Evolutionary conservation across 139 green algal species (phyloP), one percentile per base, ranked within the genome.

Genomic region (Chara braunii): DNA sequence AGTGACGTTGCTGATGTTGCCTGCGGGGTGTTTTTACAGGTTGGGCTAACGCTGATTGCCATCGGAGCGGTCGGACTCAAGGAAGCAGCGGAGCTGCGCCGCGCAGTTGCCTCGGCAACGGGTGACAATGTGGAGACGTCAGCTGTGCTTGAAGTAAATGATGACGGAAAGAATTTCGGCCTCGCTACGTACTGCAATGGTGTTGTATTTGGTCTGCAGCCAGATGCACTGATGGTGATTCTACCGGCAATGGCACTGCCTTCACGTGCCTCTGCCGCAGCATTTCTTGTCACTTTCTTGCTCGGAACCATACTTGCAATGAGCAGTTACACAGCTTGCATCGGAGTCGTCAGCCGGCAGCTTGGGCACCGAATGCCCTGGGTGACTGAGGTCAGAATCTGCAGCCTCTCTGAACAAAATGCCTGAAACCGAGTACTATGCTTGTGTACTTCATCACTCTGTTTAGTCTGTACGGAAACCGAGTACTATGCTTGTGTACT

Each of bases 211-310:
- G 91, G 91, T 2, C 78, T 96, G 43, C 89, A 95, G 60, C 91
- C 91, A 5, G 91, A 97, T 60, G 87, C 91, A 0, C 76, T 97
- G 14, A 94, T 96, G 51, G 83, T 95, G 9, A 86, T 97, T 26
- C 79, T 97, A 5, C 91, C 91, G 2, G 91, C 91, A 0, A 69
- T 97, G 43, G 84, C 91, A 8, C 77, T 97, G 31, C 88, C 90
- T 37, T 90, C 86, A 29, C 40, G 40, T 48, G 44, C 84, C 14
- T 87, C 86, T 3, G 87, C 90, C 2, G 60, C 87, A 3, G 78
- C 84, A 5, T 96, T 95, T 74, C 86, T 92, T 69, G 43, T 68
- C 23, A 88, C 88, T 75, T 97, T 96, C 79, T 85, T 97, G 7
- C 45, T 94, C 37, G 91, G 91, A 18, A 97, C 91, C 3, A 83